phyloP scores from a whole-genome alignment of 805 yeast species.

The Candida verbasci region DNA sequence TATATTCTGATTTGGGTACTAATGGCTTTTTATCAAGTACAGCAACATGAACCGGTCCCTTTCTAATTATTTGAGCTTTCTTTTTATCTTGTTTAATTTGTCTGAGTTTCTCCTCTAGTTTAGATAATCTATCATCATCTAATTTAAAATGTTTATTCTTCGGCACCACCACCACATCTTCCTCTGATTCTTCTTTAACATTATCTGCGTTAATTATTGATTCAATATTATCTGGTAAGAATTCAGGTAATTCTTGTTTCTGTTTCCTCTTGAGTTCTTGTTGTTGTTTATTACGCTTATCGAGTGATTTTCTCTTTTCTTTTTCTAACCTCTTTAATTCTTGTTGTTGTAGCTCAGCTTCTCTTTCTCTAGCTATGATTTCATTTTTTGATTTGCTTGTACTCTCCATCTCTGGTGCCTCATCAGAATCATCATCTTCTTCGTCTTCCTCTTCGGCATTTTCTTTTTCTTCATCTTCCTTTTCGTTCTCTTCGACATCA shows the following conservation, averaged over 20 bases:
- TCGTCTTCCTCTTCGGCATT: constrained; percentile 14
- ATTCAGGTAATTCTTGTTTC: constrained; percentile 29
- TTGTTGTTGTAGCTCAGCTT: constrained; percentile 17
- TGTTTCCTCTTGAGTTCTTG: constrained; percentile 22
- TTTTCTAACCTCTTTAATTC: constrained; percentile 25
- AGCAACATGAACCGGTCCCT: constrained; percentile 39
- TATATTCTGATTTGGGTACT: constrained; percentile 35
- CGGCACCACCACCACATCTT: constrained; percentile 5
- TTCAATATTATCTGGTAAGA: constrained; percentile 38
- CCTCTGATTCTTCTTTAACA: neutral
- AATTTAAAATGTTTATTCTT: constrained; percentile 27
- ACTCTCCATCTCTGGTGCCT: constrained; percentile 44
- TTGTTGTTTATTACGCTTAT: constrained; percentile 30
- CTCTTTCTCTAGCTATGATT: constrained; percentile 17
- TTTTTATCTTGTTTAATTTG: constrained; percentile 15
- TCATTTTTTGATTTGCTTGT: constrained; percentile 23
- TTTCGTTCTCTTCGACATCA: neutral
- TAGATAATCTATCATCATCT: constrained; percentile 23
- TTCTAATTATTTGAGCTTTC: constrained; percentile 18
- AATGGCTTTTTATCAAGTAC: constrained; percentile 21
- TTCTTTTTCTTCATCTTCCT: constrained; percentile 6
- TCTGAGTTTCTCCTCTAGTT: constrained; percentile 30
- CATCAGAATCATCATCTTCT: constrained; percentile 22
- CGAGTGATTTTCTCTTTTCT: constrained; percentile 33
- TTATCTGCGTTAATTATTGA: neutral